These are phyloP conservation scores for Trypanosoma rangeli DNA, from an alignment of 208 protist species.

Conservation along the genomic window DNA sequence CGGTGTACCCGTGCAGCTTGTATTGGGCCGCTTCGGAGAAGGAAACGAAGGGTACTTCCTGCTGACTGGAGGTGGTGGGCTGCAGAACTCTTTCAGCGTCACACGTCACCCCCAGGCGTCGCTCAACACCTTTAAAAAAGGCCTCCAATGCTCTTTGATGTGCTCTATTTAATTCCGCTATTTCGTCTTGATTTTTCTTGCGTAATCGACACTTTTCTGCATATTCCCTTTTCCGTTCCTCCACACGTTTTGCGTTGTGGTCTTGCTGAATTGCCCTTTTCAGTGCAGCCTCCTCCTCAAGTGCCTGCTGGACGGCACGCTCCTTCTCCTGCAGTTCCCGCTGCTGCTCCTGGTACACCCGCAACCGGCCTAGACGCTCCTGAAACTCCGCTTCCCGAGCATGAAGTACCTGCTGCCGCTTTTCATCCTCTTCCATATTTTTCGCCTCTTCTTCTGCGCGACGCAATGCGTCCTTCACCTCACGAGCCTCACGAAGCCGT, in stretches of 20 bases:
- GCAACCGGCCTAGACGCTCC: slow-evolving; percentile 49
- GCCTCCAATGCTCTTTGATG: slow-evolving; percentile 57
- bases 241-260: slow-evolving; percentile 57
- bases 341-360: slow-evolving; percentile 42
- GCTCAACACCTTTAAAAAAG: slow-evolving; percentile 73
- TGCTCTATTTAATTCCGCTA: slow-evolving; percentile 39
- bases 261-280: slow-evolving; percentile 40
- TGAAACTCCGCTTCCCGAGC: slow-evolving; percentile 45
- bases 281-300: slow-evolving; percentile 38
- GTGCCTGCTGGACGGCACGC: slow-evolving; percentile 30
- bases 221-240: slow-evolving; percentile 47
- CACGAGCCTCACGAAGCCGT: slow-evolving; percentile 27
- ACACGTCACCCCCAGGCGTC: slow-evolving; percentile 56
- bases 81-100: slow-evolving; percentile 60
- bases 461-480: slow-evolving; percentile 30
- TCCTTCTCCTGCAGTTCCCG: slow-evolving; percentile 46
- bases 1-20: slow-evolving; percentile 58
- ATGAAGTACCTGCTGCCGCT: slow-evolving; percentile 16
- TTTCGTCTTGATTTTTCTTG: slow-evolving; percentile 39
- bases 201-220: slow-evolving; percentile 37
- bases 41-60: slow-evolving; percentile 40
- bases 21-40: slow-evolving; percentile 39
- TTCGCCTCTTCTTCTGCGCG: slow-evolving; percentile 35
- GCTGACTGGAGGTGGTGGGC: slow-evolving; percentile 59
- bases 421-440: slow-evolving; percentile 39